Evolutionary conservation across 1,139 yeast species (phyloP).

Genomic region (Wickerhamomyces sp.): DNA sequence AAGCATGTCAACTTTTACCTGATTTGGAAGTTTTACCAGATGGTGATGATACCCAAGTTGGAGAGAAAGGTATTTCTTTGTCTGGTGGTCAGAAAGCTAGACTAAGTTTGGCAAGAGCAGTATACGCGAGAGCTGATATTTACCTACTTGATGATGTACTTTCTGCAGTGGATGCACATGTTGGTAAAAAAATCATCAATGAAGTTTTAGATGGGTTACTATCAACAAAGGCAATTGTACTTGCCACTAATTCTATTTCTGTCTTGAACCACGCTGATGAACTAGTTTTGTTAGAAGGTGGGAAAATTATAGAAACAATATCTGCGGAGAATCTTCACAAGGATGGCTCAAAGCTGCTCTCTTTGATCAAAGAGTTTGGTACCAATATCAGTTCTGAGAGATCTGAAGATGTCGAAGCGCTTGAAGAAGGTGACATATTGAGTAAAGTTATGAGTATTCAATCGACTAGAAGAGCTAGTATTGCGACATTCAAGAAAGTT

Average conservation of each 20-base stretch:
- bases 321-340: constrained; percentile 44
- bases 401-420: constrained; percentile 8
- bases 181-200: constrained; percentile 60
- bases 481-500: constrained; percentile 43
- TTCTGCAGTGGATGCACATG: constrained; percentile 86
- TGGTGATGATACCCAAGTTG: constrained; percentile 81
- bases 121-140: constrained; percentile 78
- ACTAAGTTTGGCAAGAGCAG: constrained; percentile 81
- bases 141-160: constrained; percentile 75
- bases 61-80: constrained; percentile 84
- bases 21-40: constrained; percentile 73
- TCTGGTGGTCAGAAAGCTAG: constrained; percentile 94
- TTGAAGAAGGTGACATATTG: constrained; percentile 9
- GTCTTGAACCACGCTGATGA: constrained; percentile 66
- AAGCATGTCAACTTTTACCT: constrained; percentile 70
- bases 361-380: constrained; percentile 59
- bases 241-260: constrained; percentile 77
- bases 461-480: constrained; percentile 56
- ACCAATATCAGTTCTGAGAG: constrained; percentile 7
- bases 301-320: constrained; percentile 59
- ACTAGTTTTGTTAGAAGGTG: constrained; percentile 56
- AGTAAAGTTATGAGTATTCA: constrained; percentile 44
- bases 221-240: constrained; percentile 63
- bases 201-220: constrained; percentile 67
- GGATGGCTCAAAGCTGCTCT: constrained; percentile 42